A percentile compares a stretch with the other conserved stretches of the same genome.
Evolutionary conservation across 148 eudicot species (phyloP).

Genomic region (Chenopodium quinoa): DNA sequence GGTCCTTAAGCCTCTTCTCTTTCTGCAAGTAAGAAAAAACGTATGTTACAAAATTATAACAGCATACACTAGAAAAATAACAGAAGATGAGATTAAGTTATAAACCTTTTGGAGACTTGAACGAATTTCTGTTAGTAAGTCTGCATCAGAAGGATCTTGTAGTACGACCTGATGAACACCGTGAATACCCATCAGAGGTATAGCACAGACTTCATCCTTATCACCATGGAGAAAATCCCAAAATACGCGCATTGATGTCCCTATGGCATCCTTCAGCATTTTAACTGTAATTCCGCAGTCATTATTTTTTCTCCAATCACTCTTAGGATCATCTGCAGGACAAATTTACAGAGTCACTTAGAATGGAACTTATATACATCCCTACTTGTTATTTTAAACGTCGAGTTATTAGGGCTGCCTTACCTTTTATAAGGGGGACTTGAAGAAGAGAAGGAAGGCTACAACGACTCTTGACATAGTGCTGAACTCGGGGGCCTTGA

Average conservation of each 20-base stretch:
- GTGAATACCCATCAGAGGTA: constrained; percentile 36
- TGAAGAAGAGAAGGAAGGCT: constrained; percentile 52
- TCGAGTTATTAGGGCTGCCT: constrained; percentile 39
- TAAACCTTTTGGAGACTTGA: constrained; percentile 64
- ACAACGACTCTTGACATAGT: constrained; percentile 59
- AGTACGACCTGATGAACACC: constrained; percentile 40
- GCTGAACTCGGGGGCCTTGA: constrained; percentile 65
- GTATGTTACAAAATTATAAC: not conserved
- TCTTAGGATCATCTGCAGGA: constrained; percentile 61
- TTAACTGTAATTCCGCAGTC: constrained; percentile 44
- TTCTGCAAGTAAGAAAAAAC: constrained; percentile 46
- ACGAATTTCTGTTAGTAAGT: constrained; percentile 46
- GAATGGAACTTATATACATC: not conserved
- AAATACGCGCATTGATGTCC: constrained; percentile 60
- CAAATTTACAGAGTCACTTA: not conserved
- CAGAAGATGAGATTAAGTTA: not conserved
- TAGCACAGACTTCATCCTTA: constrained; percentile 39
- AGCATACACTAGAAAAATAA: not conserved
- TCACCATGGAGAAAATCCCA: constrained; percentile 71
- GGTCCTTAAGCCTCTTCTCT: constrained; percentile 71
- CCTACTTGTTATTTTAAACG: not conserved
- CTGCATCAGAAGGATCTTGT: constrained; percentile 44
- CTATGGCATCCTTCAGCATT: constrained; percentile 47
- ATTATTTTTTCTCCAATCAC: constrained; percentile 35
- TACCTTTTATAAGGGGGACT: constrained; percentile 80